These are phyloP conservation scores for Citrus australasica DNA, from an alignment of 345 rosid species.

Conservation along the genomic window DNA sequence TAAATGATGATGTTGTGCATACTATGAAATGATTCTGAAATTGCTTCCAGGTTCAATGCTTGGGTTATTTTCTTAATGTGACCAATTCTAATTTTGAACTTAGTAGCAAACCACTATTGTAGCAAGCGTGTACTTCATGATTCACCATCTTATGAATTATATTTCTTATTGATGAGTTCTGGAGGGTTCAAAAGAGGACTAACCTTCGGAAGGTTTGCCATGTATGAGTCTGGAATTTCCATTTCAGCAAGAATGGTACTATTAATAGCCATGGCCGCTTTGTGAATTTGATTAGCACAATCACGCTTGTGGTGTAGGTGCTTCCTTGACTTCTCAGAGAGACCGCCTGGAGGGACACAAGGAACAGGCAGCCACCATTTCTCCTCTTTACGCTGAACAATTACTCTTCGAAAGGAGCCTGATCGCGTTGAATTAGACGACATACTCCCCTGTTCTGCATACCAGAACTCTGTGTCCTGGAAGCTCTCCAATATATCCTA, in stretches of 20 bases:
- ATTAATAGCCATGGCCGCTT: conserved; percentile 96
- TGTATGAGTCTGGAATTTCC: conserved; percentile 84
- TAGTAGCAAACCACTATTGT: background rate
- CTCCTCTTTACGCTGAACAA: conserved; percentile 76
- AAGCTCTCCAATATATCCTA: conserved; percentile 87
- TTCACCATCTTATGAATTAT: background rate
- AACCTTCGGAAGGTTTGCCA: conserved; percentile 89
- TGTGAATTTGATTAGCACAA: conserved; percentile 81
- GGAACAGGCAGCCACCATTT: conserved; percentile 99
- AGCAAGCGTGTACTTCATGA: background rate
- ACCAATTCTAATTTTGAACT: too few species aligned
- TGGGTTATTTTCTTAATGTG: background rate
- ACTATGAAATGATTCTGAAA: background rate
- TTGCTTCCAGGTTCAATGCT: background rate
- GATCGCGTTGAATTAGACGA: conserved; percentile 65
- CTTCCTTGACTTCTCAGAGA: conserved; percentile 79
- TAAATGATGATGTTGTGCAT: background rate
- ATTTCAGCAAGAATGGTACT: conserved; percentile 76
- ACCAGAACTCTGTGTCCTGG: conserved; percentile 82
- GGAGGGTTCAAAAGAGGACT: background rate
- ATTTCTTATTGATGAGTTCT: too few species aligned
- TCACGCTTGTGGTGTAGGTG: conserved; percentile 62
- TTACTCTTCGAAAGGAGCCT: conserved; percentile 67
- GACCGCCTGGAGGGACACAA: conserved; percentile 65
- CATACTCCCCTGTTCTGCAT: conserved; percentile 81